phyloP scores from a whole-genome alignment of 2,329 filamentous ascomycete species.

The Sporothrix pseudoabietina region DNA sequence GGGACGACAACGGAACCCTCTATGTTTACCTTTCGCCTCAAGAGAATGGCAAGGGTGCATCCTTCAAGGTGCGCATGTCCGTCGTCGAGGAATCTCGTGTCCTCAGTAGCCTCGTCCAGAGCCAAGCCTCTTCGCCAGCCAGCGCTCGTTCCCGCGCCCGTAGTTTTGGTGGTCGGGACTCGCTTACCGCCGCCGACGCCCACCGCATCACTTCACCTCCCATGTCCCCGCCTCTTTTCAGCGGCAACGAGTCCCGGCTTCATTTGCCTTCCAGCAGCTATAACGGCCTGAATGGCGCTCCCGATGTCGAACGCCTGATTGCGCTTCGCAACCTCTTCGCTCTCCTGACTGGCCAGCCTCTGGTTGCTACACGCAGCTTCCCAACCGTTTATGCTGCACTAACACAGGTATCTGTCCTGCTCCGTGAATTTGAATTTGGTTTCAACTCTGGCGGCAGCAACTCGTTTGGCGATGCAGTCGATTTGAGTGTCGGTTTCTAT shows the following conservation, averaged over 20 bases:
- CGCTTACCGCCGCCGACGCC: slow-evolving; percentile 55
- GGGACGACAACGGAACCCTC: slow-evolving; percentile 63
- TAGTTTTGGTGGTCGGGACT: slow-evolving; percentile 53
- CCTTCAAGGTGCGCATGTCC: slow-evolving; percentile 61
- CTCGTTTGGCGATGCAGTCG: slow-evolving; percentile 61
- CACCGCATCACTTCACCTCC: slow-evolving; percentile 44
- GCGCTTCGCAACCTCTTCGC: slow-evolving; percentile 67
- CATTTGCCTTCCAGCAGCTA: slow-evolving; percentile 55
- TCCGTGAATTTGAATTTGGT: slow-evolving; percentile 61
- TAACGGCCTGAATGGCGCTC: slow-evolving; percentile 36
- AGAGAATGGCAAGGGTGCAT: slow-evolving; percentile 54
- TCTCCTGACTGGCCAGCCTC: slow-evolving; percentile 63
- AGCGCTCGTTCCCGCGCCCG: slow-evolving; percentile 43
- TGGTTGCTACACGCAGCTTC: slow-evolving; percentile 59
- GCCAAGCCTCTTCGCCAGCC: slow-evolving; percentile 45
- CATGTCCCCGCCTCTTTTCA: slow-evolving; percentile 45
- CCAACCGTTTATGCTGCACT: slow-evolving; percentile 59
- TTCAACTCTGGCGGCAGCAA: slow-evolving; percentile 60
- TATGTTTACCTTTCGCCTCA: slow-evolving; percentile 60
- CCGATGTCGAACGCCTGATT: slow-evolving; percentile 58
- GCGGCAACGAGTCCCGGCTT: slow-evolving; percentile 50
- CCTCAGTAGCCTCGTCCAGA: slow-evolving; percentile 56
- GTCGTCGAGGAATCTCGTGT: slow-evolving; percentile 57
- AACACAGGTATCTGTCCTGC: slow-evolving; percentile 54
- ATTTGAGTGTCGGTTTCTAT: slow-evolving; percentile 71